Evolutionary conservation across 768 basidiomycete genomes (phyloP).

Genomic region (Nevesoporus exiguus): DNA sequence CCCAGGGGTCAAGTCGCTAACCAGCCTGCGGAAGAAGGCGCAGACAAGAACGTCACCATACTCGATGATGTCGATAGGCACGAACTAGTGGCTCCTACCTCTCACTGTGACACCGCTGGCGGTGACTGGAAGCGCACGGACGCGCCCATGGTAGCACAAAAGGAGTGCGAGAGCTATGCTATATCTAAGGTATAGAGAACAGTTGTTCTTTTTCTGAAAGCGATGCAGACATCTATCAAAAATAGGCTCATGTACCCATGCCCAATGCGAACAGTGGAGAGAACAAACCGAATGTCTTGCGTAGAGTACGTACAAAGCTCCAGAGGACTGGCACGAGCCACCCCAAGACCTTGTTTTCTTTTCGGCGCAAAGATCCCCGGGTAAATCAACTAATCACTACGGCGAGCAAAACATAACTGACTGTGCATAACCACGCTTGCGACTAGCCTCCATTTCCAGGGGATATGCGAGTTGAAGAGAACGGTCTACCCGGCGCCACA

Average conservation of each 20-base stretch:
- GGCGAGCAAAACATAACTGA: neutral
- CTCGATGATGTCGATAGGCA: neutral
- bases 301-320: neutral
- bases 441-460: neutral
- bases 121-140: neutral
- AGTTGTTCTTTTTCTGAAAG: neutral
- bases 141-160: neutral
- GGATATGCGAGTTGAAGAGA: neutral
- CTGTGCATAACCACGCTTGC: neutral
- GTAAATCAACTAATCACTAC: neutral
- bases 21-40: neutral
- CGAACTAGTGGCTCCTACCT: no score
- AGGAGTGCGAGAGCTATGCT: neutral
- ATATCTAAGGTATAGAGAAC: neutral
- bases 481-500: no score
- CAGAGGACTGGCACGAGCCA: neutral
- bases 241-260: neutral
- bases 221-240: neutral
- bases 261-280: neutral
- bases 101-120: neutral
- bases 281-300: neutral
- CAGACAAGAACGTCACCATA: neutral
- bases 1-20: no score
- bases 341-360: neutral
- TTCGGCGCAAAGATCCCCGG: no score